Evolutionary conservation across 148 eudicot species (phyloP).

Genomic region (Pharnaceum exiguum): DNA sequence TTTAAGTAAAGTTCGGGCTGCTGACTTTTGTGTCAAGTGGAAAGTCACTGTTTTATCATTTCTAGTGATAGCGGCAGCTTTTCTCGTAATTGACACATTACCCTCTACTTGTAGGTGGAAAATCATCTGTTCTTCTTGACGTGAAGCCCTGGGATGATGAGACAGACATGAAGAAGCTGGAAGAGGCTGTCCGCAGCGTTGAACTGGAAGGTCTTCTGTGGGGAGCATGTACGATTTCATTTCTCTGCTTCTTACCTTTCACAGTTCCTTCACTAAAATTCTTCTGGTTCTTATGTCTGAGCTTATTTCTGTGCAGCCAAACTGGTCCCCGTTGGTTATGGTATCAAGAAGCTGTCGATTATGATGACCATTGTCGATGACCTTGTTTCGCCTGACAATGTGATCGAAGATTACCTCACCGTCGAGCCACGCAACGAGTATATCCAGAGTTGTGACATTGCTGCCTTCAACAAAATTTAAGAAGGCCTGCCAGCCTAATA

Average conservation of each 20-base stretch:
- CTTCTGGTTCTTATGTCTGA: not conserved
- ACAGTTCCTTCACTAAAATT: not conserved
- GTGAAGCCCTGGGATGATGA: conserved; percentile 99
- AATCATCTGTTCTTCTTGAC: conserved; percentile 92
- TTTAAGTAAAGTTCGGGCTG: too few relatives aligned
- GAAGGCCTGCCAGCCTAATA: not conserved
- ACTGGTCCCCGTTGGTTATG: conserved; percentile 85
- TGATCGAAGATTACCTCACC: conserved; percentile 71
- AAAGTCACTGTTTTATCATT: too few relatives aligned
- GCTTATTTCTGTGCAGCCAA: conserved; percentile 50
- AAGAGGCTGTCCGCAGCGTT: conserved; percentile 86
- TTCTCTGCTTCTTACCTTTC: not conserved
- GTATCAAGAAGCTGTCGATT: conserved; percentile 81
- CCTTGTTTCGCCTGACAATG: conserved; percentile 79
- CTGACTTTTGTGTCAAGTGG: too few relatives aligned
- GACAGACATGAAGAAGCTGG: conserved; percentile 92
- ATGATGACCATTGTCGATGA: conserved; percentile 93
- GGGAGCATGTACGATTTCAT: conserved; percentile 83
- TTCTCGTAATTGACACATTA: not conserved
- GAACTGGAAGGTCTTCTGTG: conserved; percentile 79
- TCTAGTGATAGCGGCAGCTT: too few relatives aligned
- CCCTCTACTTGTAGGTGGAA: conserved; percentile 51
- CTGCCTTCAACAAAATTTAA: conserved; percentile 95
- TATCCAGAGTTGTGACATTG: conserved; percentile 94
- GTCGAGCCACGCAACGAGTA: conserved; percentile 75